Evolutionary conservation across 164 flowering plant species (phyloP).

Genomic region (Nymphaea colorata): DNA sequence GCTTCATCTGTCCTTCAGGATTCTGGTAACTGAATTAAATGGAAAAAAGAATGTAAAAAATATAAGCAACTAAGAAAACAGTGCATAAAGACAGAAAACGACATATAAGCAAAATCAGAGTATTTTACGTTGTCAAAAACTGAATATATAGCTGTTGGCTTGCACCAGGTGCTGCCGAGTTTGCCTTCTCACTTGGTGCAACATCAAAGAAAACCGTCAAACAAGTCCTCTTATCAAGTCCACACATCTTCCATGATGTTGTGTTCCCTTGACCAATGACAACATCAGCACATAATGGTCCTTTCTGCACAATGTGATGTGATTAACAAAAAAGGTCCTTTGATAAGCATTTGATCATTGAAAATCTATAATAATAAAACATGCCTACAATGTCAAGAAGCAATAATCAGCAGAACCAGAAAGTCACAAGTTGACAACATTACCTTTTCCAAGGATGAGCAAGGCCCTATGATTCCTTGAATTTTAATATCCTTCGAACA

Average conservation of each 20-base stretch:
- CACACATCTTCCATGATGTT: constrained; percentile 93
- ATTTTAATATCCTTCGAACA: constrained; percentile 92
- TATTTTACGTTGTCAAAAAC: constrained; percentile 62
- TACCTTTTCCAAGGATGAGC: constrained; percentile 93
- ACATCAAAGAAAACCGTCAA: constrained; percentile 86
- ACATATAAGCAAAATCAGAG: background rate
- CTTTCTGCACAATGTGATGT: constrained; percentile 59
- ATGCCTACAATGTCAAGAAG: background rate
- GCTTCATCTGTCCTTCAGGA: constrained; percentile 59
- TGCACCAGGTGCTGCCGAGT: constrained; percentile 32
- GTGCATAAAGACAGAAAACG: background rate
- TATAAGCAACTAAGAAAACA: background rate
- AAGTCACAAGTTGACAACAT: background rate
- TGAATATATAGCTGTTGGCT: constrained; percentile 73
- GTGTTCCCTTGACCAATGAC: constrained; percentile 91
- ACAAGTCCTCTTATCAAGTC: constrained; percentile 84
- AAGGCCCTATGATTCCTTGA: constrained; percentile 93
- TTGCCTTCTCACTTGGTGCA: constrained; percentile 62
- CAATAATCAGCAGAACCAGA: too few relatives aligned
- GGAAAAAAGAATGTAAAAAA: constrained; percentile 1
- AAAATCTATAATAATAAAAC: too few relatives aligned
- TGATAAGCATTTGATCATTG: background rate
- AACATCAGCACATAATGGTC: constrained; percentile 73
- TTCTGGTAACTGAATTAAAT: constrained; percentile 61
- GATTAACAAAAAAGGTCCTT: constrained; percentile 2